Base-by-base conservation (phyloP, 1,139 yeast species). In the Saccharomyces hybrid region DNA sequence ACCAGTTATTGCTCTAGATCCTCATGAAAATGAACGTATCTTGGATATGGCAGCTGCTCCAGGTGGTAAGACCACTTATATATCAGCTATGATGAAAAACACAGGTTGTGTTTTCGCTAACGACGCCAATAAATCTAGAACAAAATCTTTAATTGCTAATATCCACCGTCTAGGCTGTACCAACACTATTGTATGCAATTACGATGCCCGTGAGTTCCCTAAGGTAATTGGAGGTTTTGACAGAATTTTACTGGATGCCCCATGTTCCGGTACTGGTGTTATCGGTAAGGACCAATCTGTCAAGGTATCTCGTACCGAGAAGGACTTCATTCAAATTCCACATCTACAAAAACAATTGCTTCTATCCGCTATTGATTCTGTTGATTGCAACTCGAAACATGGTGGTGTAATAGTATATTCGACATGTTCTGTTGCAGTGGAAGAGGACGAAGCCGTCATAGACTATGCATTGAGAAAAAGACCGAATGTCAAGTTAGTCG, bases 11-110 rank as follows among this genome's bases (percentile, higher is more conserved):
- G 99, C 99, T 0, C 77, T 95, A 63, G 95, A 85, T 59, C 99
- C 99, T 20, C 95, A 90, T 71, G 97, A 90, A 72, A 84, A 88
- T 69, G 99, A 95, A 73, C 84, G 99, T 68, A 78, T 95, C 50
- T 78, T 95, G 61, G 99, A 95, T 75, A 95, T 95, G 99, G 99
- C 99, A 47, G 96, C 99, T 56, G 98, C 99, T 23, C 99, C 99
- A 61, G 99, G 99, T 76, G 99, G 99, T 73, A 95, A 95, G 70
- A 90, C 99, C 9, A 93, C 99, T 1, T 93, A 90, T 69, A 84
- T 95, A 55, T 84, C 96, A 47, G 99, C 99, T 0, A 75, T 91
- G 73, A 93, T 93, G 98, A 95, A 95, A 70, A 95, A 93, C 71
- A 93, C 99, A 3, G 99, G 99, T 41, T 85, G 95, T 71, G 87